Evolutionary conservation across 2,329 filamentous ascomycete genomes (phyloP).

Genomic region (Calonectria montana): DNA sequence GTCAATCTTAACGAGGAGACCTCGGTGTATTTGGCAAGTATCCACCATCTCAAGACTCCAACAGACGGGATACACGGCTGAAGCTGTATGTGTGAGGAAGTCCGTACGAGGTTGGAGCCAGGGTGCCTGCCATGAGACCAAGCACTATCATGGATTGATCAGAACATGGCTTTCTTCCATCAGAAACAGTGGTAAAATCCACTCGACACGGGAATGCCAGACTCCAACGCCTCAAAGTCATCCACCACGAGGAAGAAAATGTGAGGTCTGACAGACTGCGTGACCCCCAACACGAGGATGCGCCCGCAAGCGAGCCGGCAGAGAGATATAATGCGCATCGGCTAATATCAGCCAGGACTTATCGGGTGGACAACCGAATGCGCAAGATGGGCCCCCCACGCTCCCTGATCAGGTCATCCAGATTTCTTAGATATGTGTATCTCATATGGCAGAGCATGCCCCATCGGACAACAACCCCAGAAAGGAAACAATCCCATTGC

Average conservation of each 20-base stretch:
- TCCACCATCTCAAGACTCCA: not conserved
- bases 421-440: conserved; percentile 26
- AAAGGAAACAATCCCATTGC: conserved; percentile 34
- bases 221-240: conserved; percentile 8
- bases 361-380: conserved; percentile 36
- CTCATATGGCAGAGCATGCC: conserved; percentile 20
- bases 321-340: conserved; percentile 34
- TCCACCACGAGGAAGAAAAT: conserved; percentile 2
- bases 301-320: conserved; percentile 36
- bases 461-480: conserved; percentile 33
- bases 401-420: conserved; percentile 30
- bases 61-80: not conserved
- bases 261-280: conserved; percentile 10
- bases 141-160: conserved; percentile 9
- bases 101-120: not conserved
- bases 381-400: conserved; percentile 35
- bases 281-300: conserved; percentile 25
- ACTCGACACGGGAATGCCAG: not conserved
- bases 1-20: conserved; percentile 25
- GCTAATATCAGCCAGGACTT: conserved; percentile 24
- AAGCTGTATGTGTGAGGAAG: not conserved
- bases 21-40: not conserved
- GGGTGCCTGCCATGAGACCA: conserved; percentile 2
- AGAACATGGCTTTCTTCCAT: conserved; percentile 10
- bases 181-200: conserved; percentile 14